Base-by-base conservation (phyloP, 2,329 filamentous ascomycete species). In the Verticillium tricorpus region DNA sequence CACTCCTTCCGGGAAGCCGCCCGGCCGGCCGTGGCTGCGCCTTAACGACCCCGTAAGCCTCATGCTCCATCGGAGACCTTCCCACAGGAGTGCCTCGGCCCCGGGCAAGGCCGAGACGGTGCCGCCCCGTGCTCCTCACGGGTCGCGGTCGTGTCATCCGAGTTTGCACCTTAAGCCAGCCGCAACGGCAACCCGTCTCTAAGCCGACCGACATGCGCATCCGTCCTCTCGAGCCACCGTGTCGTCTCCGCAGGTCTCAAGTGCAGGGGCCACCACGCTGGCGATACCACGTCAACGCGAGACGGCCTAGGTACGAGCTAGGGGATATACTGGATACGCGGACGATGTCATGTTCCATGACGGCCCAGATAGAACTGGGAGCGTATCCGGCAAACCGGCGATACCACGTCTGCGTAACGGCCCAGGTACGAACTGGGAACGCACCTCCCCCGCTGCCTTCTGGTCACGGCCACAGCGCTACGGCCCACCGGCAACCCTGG, bases 151-250 rank as follows among this genome's bases (percentile, higher is more conserved):
- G 34, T 14, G 34, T 35, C 34, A 35, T 35, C 34, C 34, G 34
- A 35, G 34, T 35, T 35, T 35, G 34, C 34, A 35, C 34, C 34
- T 35, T 35, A 35, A 35, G 34, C 34, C 34, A 35, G 34, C 34
- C 34, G 34, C 34, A 35, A 7, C 34, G 34, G 34, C 5, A 35
- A 55, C 22, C 19, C 52, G 52, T 2, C 22, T 28, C 22, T 55
- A 17, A 55, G 31, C 52, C 22, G n/a, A 55, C 17, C 52, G 52
- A 55, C 52, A 35, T 35, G 34, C 34, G 52, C 52, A 15, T 55
- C 52, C 52, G 52, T 55, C 52, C 22, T 28, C 52, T 55, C 52
- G 52, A 55, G 52, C 52, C 52, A 55, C 52, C 52, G 52, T 55
- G 22, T 55, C n/a, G 52, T 55, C 52, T 28, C n/a, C 52, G 52